Percentiles rank a stretch among this genome's conserved stretches.
These are phyloP conservation scores for Globisporangium viniferum DNA, from an alignment of 352 stramenopile species.

Conservation along the genomic window DNA sequence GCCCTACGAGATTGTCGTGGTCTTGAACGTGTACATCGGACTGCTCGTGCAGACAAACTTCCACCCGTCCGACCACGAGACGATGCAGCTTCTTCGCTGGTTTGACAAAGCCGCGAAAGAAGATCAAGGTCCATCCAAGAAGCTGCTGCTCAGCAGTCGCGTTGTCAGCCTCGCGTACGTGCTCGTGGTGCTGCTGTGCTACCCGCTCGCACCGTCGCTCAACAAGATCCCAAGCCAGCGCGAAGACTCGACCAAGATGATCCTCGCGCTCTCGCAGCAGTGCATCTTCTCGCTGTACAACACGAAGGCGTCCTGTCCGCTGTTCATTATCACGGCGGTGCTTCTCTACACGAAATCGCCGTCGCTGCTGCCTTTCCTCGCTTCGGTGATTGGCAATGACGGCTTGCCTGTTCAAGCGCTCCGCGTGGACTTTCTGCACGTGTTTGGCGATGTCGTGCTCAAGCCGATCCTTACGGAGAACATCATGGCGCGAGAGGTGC, in stretches of 20 bases:
- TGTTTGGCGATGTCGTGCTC: slow-evolving; percentile 57
- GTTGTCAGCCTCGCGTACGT: slow-evolving; percentile 53
- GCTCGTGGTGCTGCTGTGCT: slow-evolving; percentile 54
- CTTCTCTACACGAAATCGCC: slow-evolving; percentile 71
- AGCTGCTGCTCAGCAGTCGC: slow-evolving; percentile 22
- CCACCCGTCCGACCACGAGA: slow-evolving; percentile 42
- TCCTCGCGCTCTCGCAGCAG: slow-evolving; percentile 59
- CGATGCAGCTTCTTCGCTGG: slow-evolving; percentile 38
- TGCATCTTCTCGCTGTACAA: slow-evolving; percentile 52
- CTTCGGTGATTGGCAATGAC: slow-evolving; percentile 17
- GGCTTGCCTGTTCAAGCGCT: slow-evolving; percentile 16
- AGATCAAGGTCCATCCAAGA: slow-evolving; percentile 8
- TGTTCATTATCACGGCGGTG: slow-evolving; percentile 62
- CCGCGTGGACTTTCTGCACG: slow-evolving; percentile 53
- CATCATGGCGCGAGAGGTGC: slow-evolving; percentile 51
- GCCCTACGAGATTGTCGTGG: slow-evolving; percentile 27
- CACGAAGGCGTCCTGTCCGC: slow-evolving; percentile 38
- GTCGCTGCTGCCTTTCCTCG: slow-evolving; percentile 47
- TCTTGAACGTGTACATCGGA: slow-evolving; percentile 44
- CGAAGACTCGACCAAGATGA: slow-evolving; percentile 50
- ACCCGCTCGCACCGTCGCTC: slow-evolving; percentile 41
- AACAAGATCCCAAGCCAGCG: slow-evolving; percentile 59
- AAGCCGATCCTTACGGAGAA: slow-evolving; percentile 70
- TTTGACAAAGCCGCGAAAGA: slow-evolving; percentile 40
- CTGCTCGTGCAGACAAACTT: slow-evolving; percentile 44